Evolutionary conservation across 192 early-diverging fungal species (phyloP).

Genomic region (Rhizophagus sp.): DNA sequence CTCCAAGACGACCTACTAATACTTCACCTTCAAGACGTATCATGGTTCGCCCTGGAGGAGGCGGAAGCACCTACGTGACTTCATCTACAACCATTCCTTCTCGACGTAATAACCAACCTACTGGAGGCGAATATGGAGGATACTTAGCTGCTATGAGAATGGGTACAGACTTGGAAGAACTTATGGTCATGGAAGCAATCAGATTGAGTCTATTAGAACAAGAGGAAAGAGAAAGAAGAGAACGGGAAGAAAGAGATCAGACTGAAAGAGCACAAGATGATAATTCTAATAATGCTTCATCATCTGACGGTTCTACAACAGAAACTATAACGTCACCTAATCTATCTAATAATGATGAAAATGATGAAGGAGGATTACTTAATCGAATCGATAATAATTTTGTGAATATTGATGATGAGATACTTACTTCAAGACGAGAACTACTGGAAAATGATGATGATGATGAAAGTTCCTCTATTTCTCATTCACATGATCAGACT

Average conservation of each 20-base stretch:
- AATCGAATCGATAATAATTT: background rate
- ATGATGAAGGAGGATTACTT: background rate
- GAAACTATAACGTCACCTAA: background rate
- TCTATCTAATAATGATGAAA: background rate
- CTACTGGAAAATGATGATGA: background rate
- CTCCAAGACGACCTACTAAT: conserved; percentile 43
- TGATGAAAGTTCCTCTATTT: conserved; percentile 1
- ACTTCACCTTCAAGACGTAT: conserved; percentile 33
- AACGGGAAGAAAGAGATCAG: conserved; percentile 31
- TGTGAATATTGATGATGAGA: conserved; percentile 15
- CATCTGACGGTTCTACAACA: conserved; percentile 2
- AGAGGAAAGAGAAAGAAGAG: conserved; percentile 50
- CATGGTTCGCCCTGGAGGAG: background rate
- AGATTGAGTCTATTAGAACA: conserved; percentile 69
- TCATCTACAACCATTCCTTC: background rate
- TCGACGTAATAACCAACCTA: conserved; percentile 25
- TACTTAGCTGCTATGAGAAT: conserved; percentile 72
- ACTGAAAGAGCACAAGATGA: background rate
- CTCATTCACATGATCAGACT: conserved; percentile 1
- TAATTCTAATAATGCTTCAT: background rate
- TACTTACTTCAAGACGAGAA: background rate
- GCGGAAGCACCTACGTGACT: background rate
- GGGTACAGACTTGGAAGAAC: conserved; percentile 85
- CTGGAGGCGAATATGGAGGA: conserved; percentile 50
- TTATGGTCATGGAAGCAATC: conserved; percentile 93